A percentile compares a stretch with the other conserved stretches of the same genome.
phyloP scores from a whole-genome alignment of 1,284 basidiomycete genomes.

The Rhizoctonia solani region DNA sequence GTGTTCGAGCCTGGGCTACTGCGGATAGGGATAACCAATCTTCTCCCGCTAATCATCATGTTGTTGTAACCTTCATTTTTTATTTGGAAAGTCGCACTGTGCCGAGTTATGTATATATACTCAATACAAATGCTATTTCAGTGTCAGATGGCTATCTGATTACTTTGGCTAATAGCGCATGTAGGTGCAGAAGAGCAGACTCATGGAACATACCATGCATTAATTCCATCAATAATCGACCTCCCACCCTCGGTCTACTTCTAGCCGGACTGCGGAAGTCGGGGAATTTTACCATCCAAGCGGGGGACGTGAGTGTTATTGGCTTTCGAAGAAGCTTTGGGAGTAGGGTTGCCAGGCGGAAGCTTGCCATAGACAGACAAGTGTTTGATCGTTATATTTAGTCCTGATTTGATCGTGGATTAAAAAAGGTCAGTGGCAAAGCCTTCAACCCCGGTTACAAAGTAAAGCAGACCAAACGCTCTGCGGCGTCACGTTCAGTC shows the following conservation, averaged over 20 bases:
- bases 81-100: neutral
- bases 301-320: neutral
- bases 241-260: neutral
- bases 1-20: constrained; percentile 1
- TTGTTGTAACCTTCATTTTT: neutral
- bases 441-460: neutral
- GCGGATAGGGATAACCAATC: constrained; percentile 14
- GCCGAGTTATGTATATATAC: too few relatives aligned
- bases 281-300: neutral
- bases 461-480: neutral
- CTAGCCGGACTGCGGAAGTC: constrained; percentile 16
- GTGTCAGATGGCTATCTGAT: too few relatives aligned
- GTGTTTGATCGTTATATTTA: neutral
- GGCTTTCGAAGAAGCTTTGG: neutral
- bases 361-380: neutral
- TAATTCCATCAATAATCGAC: neutral
- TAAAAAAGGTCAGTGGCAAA: neutral
- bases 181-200: too few relatives aligned
- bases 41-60: neutral
- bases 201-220: too few relatives aligned
- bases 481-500: neutral
- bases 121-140: too few relatives aligned
- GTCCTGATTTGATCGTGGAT: neutral
- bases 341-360: neutral
- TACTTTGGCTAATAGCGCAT: too few relatives aligned